Evolutionary conservation across 2,329 filamentous ascomycete genomes (phyloP).

Genomic region (Myriosclerotinia scirpicola): DNA sequence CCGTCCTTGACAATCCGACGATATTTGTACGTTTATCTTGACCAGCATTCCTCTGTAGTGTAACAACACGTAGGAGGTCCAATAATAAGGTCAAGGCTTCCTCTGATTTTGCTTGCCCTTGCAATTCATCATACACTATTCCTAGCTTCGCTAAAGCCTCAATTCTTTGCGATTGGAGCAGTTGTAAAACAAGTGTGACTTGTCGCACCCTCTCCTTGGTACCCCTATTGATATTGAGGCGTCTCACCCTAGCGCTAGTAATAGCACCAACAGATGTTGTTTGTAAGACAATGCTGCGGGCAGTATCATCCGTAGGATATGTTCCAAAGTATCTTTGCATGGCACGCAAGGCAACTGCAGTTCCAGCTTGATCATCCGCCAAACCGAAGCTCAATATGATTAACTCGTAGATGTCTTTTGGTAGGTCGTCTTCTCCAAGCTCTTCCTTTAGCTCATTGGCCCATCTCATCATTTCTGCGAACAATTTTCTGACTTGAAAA

Average conservation of each 20-base stretch:
- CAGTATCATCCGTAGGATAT: conserved; percentile 49
- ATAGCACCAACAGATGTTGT: conserved; percentile 45
- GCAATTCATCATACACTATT: conserved; percentile 35
- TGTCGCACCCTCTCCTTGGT: conserved; percentile 47
- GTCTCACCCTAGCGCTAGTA: conserved; percentile 39
- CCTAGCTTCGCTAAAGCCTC: conserved; percentile 35
- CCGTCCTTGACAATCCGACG: conserved; percentile 22
- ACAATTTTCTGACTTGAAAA: conserved; percentile 40
- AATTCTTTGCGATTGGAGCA: conserved; percentile 42
- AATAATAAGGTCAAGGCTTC: conserved; percentile 38
- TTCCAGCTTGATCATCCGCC: conserved; percentile 49
- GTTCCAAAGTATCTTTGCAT: conserved; percentile 47
- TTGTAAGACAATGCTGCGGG: conserved; percentile 50
- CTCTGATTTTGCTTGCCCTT: conserved; percentile 35
- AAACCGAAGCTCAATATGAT: conserved; percentile 53
- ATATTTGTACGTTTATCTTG: conserved; percentile 2
- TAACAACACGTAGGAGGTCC: conserved; percentile 36
- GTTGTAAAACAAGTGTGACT: conserved; percentile 47
- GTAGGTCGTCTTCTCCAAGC: conserved; percentile 42
- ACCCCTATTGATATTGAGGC: conserved; percentile 42
- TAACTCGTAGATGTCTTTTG: conserved; percentile 51
- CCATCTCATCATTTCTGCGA: conserved; percentile 47
- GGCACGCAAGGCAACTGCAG: conserved; percentile 50
- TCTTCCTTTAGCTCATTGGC: conserved; percentile 40
- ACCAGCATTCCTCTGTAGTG: conserved; percentile 15